A percentile compares a stretch with the other conserved stretches of the same genome.
These are phyloP conservation scores for Biscutella laevigata DNA, from an alignment of 441 rosid species.

Conservation along the genomic window DNA sequence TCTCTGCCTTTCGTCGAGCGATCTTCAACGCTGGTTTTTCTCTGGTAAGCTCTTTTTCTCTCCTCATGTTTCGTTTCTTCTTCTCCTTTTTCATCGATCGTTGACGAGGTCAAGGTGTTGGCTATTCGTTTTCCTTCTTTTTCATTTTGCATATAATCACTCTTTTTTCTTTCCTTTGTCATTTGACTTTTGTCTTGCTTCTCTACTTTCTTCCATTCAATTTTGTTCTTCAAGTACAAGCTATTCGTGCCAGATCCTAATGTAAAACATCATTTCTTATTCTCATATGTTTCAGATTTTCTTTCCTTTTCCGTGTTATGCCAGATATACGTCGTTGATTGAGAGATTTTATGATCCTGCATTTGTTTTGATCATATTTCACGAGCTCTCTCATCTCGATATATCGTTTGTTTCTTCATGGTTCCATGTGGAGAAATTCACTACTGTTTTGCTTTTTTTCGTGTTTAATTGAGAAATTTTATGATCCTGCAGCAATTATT, in stretches of 20 bases:
- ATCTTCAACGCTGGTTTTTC: slow-evolving; percentile 27
- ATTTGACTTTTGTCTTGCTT: not conserved
- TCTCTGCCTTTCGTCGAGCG: slow-evolving; percentile 1
- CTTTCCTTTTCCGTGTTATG: not conserved
- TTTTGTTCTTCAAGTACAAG: not conserved
- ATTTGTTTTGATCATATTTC: too few species aligned
- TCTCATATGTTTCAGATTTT: not conserved
- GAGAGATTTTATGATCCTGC: too few species aligned
- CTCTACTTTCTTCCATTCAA: not conserved
- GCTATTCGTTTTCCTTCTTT: not conserved
- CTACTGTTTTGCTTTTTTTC: too few species aligned
- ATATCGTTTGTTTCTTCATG: too few species aligned
- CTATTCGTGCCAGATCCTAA: not conserved
- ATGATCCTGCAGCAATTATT: too few species aligned
- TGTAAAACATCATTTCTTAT: not conserved
- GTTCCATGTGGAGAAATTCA: too few species aligned
- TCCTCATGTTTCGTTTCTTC: slow-evolving; percentile 20
- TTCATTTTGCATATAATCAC: not conserved
- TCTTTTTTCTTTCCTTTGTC: not conserved
- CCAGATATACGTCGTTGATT: not conserved
- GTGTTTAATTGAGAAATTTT: too few species aligned
- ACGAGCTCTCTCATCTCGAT: too few species aligned
- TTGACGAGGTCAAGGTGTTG: slow-evolving; percentile 16
- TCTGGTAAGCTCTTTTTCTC: slow-evolving; percentile 28
- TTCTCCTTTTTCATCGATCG: slow-evolving; percentile 19